phyloP scores from a whole-genome alignment of 192 early-diverging fungal genomes.

The Mortierella antarctica region DNA sequence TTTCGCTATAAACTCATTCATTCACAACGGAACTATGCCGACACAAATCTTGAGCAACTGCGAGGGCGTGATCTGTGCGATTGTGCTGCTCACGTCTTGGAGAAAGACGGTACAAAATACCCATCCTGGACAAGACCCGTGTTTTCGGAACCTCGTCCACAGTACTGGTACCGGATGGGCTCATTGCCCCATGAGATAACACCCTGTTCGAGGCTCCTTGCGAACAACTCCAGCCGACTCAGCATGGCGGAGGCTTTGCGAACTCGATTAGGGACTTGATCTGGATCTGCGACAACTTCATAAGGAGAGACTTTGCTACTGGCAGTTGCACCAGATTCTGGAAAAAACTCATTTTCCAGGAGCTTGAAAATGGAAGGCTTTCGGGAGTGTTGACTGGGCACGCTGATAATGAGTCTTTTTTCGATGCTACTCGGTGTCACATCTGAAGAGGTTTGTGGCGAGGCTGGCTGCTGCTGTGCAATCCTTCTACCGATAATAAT shows the following conservation, averaged over 20 bases:
- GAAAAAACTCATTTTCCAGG: conserved; percentile 22
- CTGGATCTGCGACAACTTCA: background rate
- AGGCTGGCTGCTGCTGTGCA: too few species aligned
- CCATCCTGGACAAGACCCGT: conserved; percentile 22
- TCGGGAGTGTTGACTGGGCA: conserved; percentile 69
- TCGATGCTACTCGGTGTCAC: background rate
- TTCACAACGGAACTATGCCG: too few species aligned
- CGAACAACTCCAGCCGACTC: conserved; percentile 73
- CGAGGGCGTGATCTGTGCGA: too few species aligned
- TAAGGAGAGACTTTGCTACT: background rate
- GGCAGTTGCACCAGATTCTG: background rate
- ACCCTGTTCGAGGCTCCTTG: conserved; percentile 63
- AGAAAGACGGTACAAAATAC: conserved; percentile 14
- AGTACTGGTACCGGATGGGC: conserved; percentile 44
- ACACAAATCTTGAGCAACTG: too few species aligned
- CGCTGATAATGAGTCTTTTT: conserved; percentile 57
- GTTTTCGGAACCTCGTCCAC: conserved; percentile 9
- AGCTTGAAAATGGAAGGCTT: conserved; percentile 71
- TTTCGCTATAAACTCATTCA: too few species aligned
- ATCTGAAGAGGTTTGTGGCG: background rate
- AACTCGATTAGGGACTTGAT: background rate
- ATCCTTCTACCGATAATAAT: conserved; percentile 59
- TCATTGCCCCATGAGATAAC: conserved; percentile 82
- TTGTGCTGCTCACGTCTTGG: background rate
- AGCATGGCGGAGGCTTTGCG: background rate